Evolutionary conservation across 306 rosid species (phyloP), one percentile per base, ranked within the genome.

Genomic region (Vigna angularis): DNA sequence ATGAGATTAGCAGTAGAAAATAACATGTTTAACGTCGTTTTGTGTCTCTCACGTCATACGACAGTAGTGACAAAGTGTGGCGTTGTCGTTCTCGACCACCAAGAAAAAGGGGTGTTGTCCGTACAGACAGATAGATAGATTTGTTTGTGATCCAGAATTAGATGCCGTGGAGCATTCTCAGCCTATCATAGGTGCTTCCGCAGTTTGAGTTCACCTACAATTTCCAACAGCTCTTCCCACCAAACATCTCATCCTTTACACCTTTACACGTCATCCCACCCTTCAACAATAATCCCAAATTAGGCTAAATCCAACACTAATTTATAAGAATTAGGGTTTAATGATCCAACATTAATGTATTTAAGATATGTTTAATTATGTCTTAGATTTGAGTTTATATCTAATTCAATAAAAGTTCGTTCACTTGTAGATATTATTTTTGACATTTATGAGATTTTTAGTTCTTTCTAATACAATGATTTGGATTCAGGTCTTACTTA

Each of bases 181-280:
- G 24, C 44, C 36, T 73, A 47, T 32, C 20, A 36, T 36, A 59
- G 34, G 68, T 56, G 4, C 14, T 72, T 57, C 53, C 34, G 17
- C 65, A 47, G 14, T 78, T 68, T 40, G 44, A 30, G 30, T 58
- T 12, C 61, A 34, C 70, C 53, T 70, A 44, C 30, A 34, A 65
- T 70, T 77, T 83, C 49, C 82, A 85, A 85, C 26, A 72, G 72
- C 63, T 71, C 82, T 80, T 72, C 69, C 85, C 82, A 58, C 82
- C 34, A 66, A 42, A 76, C 26, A 76, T 84, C 73, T 79, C 66
- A 74, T 66, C 55, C 32, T 56, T 18, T 48, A 24, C 18, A 3
- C 8, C 51, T 47, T 71, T 72, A 14, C 85, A 86, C 66, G 83
- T 79, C 73, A 55, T 76, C 75, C 75, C 77, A 76, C 76, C 38